phyloP scores from a whole-genome alignment of 2,329 filamentous ascomycete species.

The Thermomyces lanuginosus region DNA sequence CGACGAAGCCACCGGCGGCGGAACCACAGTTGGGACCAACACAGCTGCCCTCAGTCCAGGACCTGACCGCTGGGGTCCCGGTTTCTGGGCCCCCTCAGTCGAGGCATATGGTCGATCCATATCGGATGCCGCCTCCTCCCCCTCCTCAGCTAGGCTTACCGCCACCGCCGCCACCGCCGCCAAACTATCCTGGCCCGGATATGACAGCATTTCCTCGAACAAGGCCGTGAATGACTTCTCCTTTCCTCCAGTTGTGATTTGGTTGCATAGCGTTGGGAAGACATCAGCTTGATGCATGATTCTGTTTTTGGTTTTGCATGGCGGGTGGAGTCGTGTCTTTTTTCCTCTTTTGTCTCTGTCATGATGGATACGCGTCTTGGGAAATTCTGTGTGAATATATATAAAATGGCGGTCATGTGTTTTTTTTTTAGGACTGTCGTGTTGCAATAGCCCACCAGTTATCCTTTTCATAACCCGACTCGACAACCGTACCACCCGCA shows the following conservation, averaged over 20 bases:
- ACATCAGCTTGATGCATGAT: constrained; percentile 18
- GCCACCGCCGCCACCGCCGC: constrained; percentile 14
- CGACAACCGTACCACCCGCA: constrained; percentile 60
- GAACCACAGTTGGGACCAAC: constrained; percentile 7
- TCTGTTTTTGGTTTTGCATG: constrained; percentile 7
- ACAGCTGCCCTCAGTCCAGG: constrained; percentile 30
- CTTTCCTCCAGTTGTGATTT: constrained; percentile 8
- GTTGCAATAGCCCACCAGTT: constrained; percentile 86
- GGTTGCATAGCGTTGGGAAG: constrained; percentile 25
- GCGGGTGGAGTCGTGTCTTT: constrained; percentile 7
- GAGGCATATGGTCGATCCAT: constrained; percentile 18
- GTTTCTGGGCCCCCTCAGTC: constrained; percentile 26
- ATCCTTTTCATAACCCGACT: constrained; percentile 84
- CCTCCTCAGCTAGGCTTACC: constrained; percentile 17
- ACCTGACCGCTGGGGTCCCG: constrained; percentile 31
- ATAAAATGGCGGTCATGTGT: neutral
- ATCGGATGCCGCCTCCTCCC: constrained; percentile 17
- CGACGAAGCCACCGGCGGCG: neutral
- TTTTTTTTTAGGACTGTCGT: constrained; percentile 11
- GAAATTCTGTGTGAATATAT: neutral
- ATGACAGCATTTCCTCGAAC: constrained; percentile 22
- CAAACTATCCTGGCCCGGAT: constrained; percentile 14
- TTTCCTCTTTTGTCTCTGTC: constrained; percentile 7
- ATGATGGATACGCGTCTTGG: constrained; percentile 4
- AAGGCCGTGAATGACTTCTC: constrained; percentile 14